Evolutionary conservation across 495 filamentous ascomycete species (phyloP), one percentile per base, ranked within the genome.

Genomic region (Penicillium steckii): DNA sequence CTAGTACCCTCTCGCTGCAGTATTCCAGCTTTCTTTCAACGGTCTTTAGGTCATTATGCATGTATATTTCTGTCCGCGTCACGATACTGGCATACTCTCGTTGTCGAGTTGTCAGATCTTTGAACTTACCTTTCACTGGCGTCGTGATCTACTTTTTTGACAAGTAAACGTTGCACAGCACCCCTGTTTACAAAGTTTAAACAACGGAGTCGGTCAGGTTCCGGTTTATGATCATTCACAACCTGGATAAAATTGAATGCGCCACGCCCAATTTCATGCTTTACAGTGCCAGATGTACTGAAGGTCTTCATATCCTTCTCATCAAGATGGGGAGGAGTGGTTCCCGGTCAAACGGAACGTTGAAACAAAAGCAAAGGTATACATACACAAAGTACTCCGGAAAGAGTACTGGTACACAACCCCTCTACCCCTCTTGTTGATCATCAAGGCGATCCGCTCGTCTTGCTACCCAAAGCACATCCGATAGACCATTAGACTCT

Each of bases 91-190:
- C 13, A 37, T 17, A 37, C 18, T 15, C 33, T 17, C n/a, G 15
- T 15, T 15, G 33, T 15, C 15, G 8, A 37, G 15, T 15, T 15
- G 33, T 15, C 15, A 15, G 18, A 15, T 37, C 15, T n/a, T 1
- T n/a, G 15, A 37, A 37, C 33, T 37, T 37, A 37, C 13, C 5
- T 37, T 18, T 37, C 33, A 17, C 13, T 15, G 33, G 33, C 33
- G 18, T 24, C 38, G 21, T 23, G 38, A 41, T 41, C 38, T 24
- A 26, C 46, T 35, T 44, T n/a, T 25, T 44, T 56, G 49, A 55
- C 52, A 59, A 46, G 6, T 53, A 59, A 57, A 52, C 46, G 48
- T 59, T 51, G 19, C 45, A 60, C 53, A 43, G 50, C 19, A 40
- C 42, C 27, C 25, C 29, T 23, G 40, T 35, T 13, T 17, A 4